phyloP scores from a whole-genome alignment of 2,329 filamentous ascomycete genomes.

The Colletotrichum nymphaeae region DNA sequence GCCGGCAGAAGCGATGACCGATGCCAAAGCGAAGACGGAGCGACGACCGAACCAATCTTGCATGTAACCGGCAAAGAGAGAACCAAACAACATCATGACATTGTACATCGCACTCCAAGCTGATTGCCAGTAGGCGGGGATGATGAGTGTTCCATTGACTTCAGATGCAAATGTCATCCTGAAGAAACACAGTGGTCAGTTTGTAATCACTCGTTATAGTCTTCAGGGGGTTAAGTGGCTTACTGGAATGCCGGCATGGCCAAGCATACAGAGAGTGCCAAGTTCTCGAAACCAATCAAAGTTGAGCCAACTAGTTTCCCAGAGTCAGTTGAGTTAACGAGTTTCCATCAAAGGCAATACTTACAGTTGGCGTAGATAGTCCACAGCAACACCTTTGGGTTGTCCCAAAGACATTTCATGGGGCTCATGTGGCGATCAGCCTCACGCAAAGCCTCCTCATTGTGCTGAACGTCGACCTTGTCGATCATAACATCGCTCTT shows the following conservation, averaged over 20 bases:
- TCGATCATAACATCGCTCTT: conserved; percentile 4
- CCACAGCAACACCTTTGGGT: conserved; percentile 29
- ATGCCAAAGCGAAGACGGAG: conserved; percentile 28
- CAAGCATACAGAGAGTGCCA: conserved; percentile 36
- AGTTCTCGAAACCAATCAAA: conserved; percentile 37
- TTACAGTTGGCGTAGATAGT: conserved; percentile 35
- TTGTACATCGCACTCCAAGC: conserved; percentile 40
- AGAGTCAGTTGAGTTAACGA: not conserved
- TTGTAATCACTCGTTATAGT: not conserved
- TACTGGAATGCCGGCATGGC: conserved; percentile 39
- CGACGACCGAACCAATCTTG: conserved; percentile 38
- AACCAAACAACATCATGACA: conserved; percentile 38
- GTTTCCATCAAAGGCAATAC: not conserved
- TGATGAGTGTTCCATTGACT: conserved; percentile 37
- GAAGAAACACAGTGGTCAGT: not conserved
- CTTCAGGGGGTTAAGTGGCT: not conserved
- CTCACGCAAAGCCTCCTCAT: conserved; percentile 27
- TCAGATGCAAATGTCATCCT: conserved; percentile 37
- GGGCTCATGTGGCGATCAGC: conserved; percentile 25
- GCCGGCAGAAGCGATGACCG: conserved; percentile 29
- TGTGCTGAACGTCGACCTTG: conserved; percentile 22
- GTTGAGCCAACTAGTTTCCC: conserved; percentile 27
- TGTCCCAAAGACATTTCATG: conserved; percentile 25
- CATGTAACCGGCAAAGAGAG: conserved; percentile 33
- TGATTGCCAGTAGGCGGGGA: conserved; percentile 40